Evolutionary conservation across 164 flowering plant genomes (phyloP).

Genomic region (Kingdonia uniflora): DNA sequence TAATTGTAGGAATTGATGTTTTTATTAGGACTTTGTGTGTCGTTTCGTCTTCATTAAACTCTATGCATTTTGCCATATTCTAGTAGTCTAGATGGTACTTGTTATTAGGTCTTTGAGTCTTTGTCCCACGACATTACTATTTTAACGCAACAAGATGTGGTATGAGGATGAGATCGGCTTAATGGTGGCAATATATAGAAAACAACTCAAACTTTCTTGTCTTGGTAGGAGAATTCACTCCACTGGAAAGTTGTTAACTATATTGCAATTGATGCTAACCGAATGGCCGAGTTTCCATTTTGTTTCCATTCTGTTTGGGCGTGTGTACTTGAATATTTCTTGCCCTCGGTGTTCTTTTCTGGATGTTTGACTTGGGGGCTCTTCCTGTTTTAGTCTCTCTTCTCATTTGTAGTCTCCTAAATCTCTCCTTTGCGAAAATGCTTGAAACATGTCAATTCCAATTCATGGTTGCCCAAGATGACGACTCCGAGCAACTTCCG

Average conservation of each 20-base stretch:
- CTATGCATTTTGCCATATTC: conserved; percentile 2
- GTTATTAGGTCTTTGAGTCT: not conserved
- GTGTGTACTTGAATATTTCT: not conserved
- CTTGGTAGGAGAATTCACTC: conserved; percentile 2
- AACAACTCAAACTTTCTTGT: conserved; percentile 5
- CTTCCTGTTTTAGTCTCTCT: conserved; percentile 4
- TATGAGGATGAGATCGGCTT: conserved; percentile 5
- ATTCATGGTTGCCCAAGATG: conserved; percentile 4
- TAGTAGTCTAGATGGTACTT: not conserved
- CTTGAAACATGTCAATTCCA: not conserved
- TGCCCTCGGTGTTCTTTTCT: not conserved
- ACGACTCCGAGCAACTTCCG: conserved; percentile 8
- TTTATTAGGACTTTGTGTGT: conserved; percentile 1
- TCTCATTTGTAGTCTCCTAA: not conserved
- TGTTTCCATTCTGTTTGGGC: conserved; percentile 3
- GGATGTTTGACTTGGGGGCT: not conserved
- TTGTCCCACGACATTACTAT: not conserved
- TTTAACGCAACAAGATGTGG: conserved; percentile 4
- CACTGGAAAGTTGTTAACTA: conserved; percentile 5
- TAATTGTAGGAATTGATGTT: not conserved
- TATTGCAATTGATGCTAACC: conserved; percentile 5
- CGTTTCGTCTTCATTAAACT: not conserved
- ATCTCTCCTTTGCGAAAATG: not conserved
- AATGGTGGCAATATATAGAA: not conserved
- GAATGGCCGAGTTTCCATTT: conserved; percentile 3